phyloP scores from a whole-genome alignment of 305 asterid genomes.

The Fraxinus greggii region DNA sequence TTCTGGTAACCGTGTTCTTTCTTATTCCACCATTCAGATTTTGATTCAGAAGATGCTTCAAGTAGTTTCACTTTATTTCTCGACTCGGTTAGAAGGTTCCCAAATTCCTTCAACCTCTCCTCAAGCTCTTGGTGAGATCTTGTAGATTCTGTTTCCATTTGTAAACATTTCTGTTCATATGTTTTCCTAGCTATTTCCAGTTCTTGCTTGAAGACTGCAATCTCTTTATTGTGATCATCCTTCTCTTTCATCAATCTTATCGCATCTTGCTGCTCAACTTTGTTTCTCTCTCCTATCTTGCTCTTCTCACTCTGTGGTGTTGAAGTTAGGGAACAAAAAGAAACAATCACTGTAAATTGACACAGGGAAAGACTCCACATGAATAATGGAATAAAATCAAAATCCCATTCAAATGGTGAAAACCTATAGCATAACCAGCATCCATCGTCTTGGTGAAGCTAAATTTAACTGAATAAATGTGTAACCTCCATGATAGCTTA shows the following conservation, averaged over 20 bases:
- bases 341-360: neutral
- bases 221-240: slow-evolving; percentile 37
- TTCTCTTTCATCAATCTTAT: slow-evolving; percentile 42
- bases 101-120: slow-evolving; percentile 30
- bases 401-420: neutral
- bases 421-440: neutral
- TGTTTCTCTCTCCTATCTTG: slow-evolving; percentile 47
- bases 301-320: slow-evolving; percentile 50
- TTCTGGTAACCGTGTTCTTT: slow-evolving; percentile 53
- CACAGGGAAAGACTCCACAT: neutral
- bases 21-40: slow-evolving; percentile 52
- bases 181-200: slow-evolving; percentile 36
- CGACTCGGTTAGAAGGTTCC: slow-evolving; percentile 27
- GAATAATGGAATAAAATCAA: neutral
- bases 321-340: slow-evolving; percentile 8
- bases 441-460: neutral
- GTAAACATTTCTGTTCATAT: slow-evolving; percentile 36
- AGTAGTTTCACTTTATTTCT: slow-evolving; percentile 33
- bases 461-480: neutral
- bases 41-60: slow-evolving; percentile 23
- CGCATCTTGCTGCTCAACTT: slow-evolving; percentile 45
- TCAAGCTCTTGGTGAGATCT: slow-evolving; percentile 28
- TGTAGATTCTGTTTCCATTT: slow-evolving; percentile 40
- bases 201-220: slow-evolving; percentile 43
- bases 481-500: neutral